These are phyloP conservation scores for Komagataella kurtzmanii DNA, from an alignment of 805 yeast genomes.

Conservation along the genomic window DNA sequence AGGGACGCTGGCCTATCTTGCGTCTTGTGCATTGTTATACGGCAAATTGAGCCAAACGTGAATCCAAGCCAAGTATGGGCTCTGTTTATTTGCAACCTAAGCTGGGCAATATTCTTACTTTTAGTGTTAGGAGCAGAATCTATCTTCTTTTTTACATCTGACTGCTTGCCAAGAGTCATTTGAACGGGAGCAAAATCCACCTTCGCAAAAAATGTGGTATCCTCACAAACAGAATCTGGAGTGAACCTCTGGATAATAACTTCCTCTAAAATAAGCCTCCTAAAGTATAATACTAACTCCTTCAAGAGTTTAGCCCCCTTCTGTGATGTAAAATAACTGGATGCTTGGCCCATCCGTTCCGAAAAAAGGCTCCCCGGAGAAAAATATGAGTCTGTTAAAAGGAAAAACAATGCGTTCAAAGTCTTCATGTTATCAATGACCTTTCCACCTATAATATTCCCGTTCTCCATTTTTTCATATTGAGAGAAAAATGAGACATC, in stretches of 20 bases:
- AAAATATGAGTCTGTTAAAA: constrained; percentile 42
- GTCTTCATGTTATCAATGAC: constrained; percentile 22
- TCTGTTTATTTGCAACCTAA: constrained; percentile 35
- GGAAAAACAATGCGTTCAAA: constrained; percentile 31
- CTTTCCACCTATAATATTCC: constrained; percentile 15
- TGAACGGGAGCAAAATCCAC: constrained; percentile 25
- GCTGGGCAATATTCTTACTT: constrained; percentile 46
- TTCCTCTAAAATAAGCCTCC: constrained; percentile 46
- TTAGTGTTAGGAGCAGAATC: constrained; percentile 39
- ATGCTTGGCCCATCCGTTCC: constrained; percentile 26
- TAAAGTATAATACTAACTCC: constrained; percentile 30
- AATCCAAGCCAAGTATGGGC: constrained; percentile 27
- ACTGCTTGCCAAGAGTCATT: constrained; percentile 29
- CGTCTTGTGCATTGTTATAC: constrained; percentile 22
- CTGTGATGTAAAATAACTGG: constrained; percentile 25
- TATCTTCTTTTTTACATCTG: constrained; percentile 16
- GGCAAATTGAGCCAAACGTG: constrained; percentile 15
- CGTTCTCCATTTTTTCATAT: constrained; percentile 14
- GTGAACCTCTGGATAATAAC: constrained; percentile 30
- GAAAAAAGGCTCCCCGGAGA: constrained; percentile 37
- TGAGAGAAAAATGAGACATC: constrained; percentile 22
- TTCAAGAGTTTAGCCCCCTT: constrained; percentile 26
- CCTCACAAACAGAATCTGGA: constrained; percentile 32
- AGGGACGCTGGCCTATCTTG: constrained; percentile 23
- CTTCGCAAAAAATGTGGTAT: constrained; percentile 23